These are phyloP conservation scores for Neoscytalidium dimidiatum DNA, from an alignment of 2,329 filamentous ascomycete species.

Conservation along the genomic window DNA sequence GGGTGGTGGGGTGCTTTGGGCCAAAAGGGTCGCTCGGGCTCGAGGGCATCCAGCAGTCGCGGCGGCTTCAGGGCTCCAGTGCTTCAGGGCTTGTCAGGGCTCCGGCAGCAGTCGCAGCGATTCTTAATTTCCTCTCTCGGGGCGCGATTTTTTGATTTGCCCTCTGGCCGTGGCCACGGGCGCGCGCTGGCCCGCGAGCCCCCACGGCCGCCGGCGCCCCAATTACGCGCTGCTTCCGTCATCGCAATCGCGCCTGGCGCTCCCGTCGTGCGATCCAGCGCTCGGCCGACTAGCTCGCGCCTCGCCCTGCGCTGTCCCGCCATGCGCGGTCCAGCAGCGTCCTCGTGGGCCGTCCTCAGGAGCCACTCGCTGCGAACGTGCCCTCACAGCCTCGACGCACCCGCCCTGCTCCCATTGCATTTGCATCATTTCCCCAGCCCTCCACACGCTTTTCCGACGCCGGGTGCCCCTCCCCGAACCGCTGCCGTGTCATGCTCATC, in stretches of 20 bases:
- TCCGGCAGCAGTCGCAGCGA: too few species aligned
- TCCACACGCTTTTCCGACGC: slow-evolving; percentile 1
- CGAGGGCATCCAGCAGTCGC: too few species aligned
- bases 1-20: background rate
- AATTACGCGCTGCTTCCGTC: slow-evolving; percentile 15
- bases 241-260: background rate
- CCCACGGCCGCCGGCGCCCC: slow-evolving; percentile 15
- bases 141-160: background rate
- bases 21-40: too few species aligned
- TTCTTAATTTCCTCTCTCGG: background rate
- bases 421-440: slow-evolving; percentile 6
- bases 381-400: too few species aligned
- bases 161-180: too few species aligned
- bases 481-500: background rate
- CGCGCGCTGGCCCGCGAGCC: slow-evolving; percentile 1
- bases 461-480: background rate
- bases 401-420: background rate
- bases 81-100: background rate
- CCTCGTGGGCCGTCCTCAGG: background rate
- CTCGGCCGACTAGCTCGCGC: slow-evolving; percentile 10
- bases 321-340: too few species aligned
- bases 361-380: background rate
- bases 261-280: slow-evolving; percentile 7
- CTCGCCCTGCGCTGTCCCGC: background rate
- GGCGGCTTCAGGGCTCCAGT: too few species aligned